These are phyloP conservation scores for Choanephora cucurbitarum DNA, from an alignment of 371 early-diverging fungal species.

Conservation along the genomic window DNA sequence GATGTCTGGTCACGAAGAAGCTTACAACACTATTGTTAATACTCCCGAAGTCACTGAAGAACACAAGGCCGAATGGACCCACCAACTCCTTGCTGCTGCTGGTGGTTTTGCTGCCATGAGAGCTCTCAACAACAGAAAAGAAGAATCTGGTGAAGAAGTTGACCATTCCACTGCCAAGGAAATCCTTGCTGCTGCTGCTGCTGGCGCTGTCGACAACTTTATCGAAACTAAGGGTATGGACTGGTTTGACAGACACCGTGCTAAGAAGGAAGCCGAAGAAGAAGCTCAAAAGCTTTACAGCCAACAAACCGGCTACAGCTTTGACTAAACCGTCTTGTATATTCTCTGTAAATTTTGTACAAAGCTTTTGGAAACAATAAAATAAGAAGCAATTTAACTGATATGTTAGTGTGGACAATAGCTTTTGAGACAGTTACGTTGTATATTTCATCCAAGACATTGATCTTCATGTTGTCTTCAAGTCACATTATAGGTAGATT, in stretches of 20 bases:
- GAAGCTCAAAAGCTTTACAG: slow-evolving; percentile 43
- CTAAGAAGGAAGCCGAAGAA: slow-evolving; percentile 47
- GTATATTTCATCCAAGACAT: too few species aligned
- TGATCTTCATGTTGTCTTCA: too few species aligned
- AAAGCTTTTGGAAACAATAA: too few species aligned
- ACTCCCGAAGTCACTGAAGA: slow-evolving; percentile 17
- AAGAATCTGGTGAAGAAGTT: slow-evolving; percentile 18
- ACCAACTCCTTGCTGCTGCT: slow-evolving; percentile 50
- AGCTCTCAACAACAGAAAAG: slow-evolving; percentile 30
- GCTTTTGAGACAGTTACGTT: too few species aligned
- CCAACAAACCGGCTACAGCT: slow-evolving; percentile 27
- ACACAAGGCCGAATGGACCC: slow-evolving; percentile 39
- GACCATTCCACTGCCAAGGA: slow-evolving; percentile 47
- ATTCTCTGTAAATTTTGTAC: background rate
- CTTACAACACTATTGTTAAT: slow-evolving; percentile 25
- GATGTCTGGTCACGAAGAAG: slow-evolving; percentile 42
- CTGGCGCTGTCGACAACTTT: slow-evolving; percentile 32
- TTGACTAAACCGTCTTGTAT: background rate
- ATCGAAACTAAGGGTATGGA: slow-evolving; percentile 48
- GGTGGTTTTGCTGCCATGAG: slow-evolving; percentile 53
- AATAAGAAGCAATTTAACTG: too few species aligned
- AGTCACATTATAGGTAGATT: too few species aligned
- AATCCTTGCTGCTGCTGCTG: slow-evolving; percentile 43
- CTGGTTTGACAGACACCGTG: slow-evolving; percentile 40
- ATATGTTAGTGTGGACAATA: too few species aligned